phyloP scores from a whole-genome alignment of 2,329 filamentous ascomycete genomes.

The Apiospora sp. region DNA sequence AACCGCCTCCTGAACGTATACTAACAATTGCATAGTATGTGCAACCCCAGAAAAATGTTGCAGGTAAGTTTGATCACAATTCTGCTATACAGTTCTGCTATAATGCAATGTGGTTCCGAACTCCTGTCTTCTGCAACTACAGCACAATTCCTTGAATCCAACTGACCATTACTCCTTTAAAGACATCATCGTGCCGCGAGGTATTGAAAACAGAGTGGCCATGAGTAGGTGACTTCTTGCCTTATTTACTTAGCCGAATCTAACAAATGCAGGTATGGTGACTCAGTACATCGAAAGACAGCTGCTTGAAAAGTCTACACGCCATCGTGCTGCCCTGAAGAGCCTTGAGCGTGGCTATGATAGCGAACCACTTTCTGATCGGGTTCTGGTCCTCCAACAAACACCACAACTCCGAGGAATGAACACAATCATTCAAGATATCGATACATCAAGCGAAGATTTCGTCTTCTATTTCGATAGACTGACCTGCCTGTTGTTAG shows the following conservation, averaged over 20 bases:
- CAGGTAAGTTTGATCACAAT: slow-evolving; percentile 59
- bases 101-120: neutral
- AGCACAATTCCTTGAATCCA: slow-evolving; percentile 20
- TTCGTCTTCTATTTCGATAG: slow-evolving; percentile 99
- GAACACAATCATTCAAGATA: slow-evolving; percentile 88
- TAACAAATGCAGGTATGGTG: slow-evolving; percentile 75
- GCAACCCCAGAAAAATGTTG: slow-evolving; percentile 87
- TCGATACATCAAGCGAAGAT: slow-evolving; percentile 81
- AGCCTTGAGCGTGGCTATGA: slow-evolving; percentile 77
- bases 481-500: slow-evolving; percentile 82
- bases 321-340: slow-evolving; percentile 81
- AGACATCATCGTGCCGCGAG: slow-evolving; percentile 94
- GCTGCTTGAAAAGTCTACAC: slow-evolving; percentile 82
- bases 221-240: slow-evolving; percentile 64
- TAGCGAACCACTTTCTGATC: slow-evolving; percentile 75
- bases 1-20: neutral
- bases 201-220: slow-evolving; percentile 92
- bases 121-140: neutral
- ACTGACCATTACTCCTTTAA: slow-evolving; percentile 26
- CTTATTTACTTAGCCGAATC: neutral
- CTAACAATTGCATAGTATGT: slow-evolving; percentile 67
- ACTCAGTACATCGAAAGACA: slow-evolving; percentile 91
- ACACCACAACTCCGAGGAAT: slow-evolving; percentile 86
- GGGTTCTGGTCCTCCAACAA: slow-evolving; percentile 76
- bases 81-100: neutral